phyloP scores from a whole-genome alignment of 768 basidiomycete species.

The Strobilomyces dryophilus region DNA sequence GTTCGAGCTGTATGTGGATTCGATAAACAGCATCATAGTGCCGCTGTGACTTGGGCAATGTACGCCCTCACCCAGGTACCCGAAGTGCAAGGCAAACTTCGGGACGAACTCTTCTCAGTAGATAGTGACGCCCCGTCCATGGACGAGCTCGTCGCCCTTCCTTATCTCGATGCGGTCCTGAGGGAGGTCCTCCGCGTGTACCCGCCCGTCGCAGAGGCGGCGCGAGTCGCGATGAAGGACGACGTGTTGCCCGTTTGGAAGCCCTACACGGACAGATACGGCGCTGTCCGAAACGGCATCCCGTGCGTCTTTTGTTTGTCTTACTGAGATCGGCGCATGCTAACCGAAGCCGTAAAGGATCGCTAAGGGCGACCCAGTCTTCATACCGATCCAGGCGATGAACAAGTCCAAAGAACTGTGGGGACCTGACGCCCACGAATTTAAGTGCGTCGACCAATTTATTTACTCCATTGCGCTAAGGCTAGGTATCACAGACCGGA shows the following conservation, averaged over 20 bases:
- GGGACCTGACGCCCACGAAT: constrained; percentile 62
- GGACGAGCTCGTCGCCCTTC: constrained; percentile 62
- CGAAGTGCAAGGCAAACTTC: too few species aligned
- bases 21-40: constrained; percentile 16
- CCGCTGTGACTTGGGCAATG: too few species aligned
- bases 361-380: constrained; percentile 42
- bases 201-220: constrained; percentile 43
- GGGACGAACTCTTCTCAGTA: too few species aligned
- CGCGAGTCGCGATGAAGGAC: constrained; percentile 46
- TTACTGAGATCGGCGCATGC: background rate
- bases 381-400: constrained; percentile 49
- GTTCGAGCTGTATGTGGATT: background rate
- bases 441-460: constrained; percentile 39
- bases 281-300: constrained; percentile 37
- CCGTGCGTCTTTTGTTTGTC: constrained; percentile 22
- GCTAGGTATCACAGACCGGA: constrained; percentile 51
- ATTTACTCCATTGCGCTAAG: background rate
- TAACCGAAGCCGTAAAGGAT: constrained; percentile 16
- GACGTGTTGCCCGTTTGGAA: constrained; percentile 48
- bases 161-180: constrained; percentile 64
- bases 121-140: constrained; percentile 42
- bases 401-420: constrained; percentile 53
- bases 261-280: constrained; percentile 43
- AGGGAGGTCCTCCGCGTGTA: constrained; percentile 58
- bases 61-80: too few species aligned